A percentile compares a stretch with the other conserved stretches of the same genome.
Conservation (phyloP, 2,329 filamentous ascomycete species). For the Huntiella omanensis region DNA sequence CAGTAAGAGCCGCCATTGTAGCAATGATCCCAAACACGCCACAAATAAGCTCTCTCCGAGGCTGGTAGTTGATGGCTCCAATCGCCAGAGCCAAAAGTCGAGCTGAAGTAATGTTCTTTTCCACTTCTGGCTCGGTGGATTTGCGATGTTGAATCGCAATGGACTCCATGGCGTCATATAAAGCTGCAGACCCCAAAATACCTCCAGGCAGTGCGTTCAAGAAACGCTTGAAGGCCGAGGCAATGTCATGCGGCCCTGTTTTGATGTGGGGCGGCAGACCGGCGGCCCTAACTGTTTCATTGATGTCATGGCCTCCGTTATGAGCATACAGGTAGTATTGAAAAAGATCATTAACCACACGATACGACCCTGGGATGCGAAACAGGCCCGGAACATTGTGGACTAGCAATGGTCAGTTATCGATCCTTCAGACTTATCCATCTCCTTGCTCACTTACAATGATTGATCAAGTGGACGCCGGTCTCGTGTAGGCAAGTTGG, state of each 20-base stretch:
- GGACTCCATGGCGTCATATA: slow-evolving; percentile 41
- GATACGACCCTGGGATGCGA: slow-evolving; percentile 39
- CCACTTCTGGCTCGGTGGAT: slow-evolving; percentile 32
- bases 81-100: slow-evolving; percentile 47
- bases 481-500: slow-evolving; percentile 49
- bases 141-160: slow-evolving; percentile 17
- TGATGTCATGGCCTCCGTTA: slow-evolving; percentile 13
- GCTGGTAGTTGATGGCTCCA: slow-evolving; percentile 37
- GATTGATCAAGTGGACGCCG: slow-evolving; percentile 42
- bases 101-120: slow-evolving; percentile 37
- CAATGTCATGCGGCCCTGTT: slow-evolving; percentile 43
- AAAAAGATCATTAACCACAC: slow-evolving; percentile 37
- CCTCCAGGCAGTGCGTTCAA: slow-evolving; percentile 44
- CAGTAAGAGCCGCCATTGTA: slow-evolving; percentile 38
- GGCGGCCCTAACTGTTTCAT: slow-evolving; percentile 37
- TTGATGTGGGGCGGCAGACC: slow-evolving; percentile 42
- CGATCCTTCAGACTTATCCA: background rate
- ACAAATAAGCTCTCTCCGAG: slow-evolving; percentile 44
- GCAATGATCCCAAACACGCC: slow-evolving; percentile 47
- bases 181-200: slow-evolving; percentile 40
- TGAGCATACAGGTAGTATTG: slow-evolving; percentile 36
- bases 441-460: slow-evolving; percentile 24
- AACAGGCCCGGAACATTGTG: slow-evolving; percentile 39
- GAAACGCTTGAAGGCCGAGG: slow-evolving; percentile 48
- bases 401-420: slow-evolving; percentile 12